These are phyloP conservation scores for Kokia cookei DNA, from an alignment of 441 rosid species.

Conservation along the genomic window DNA sequence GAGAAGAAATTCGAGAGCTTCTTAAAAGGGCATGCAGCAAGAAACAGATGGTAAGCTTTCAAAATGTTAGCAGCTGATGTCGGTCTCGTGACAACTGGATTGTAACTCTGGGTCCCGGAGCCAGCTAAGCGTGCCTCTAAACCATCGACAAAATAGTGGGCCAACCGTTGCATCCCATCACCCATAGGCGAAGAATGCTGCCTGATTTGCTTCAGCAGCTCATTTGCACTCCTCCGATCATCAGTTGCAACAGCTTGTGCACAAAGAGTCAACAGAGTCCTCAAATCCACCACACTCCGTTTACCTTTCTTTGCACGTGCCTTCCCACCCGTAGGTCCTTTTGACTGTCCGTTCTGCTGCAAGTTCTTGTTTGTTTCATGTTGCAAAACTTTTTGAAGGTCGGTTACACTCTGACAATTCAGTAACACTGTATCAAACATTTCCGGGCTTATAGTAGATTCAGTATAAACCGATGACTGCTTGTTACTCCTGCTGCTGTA, in stretches of 20 bases:
- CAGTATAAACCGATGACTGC: slow-evolving; percentile 28
- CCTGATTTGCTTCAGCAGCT: slow-evolving; percentile 37
- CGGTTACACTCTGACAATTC: slow-evolving; percentile 30
- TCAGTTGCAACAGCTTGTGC: slow-evolving; percentile 40
- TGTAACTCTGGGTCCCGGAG: slow-evolving; percentile 33
- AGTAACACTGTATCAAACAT: slow-evolving; percentile 56
- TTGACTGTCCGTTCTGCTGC: slow-evolving; percentile 19
- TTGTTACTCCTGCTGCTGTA: slow-evolving; percentile 30
- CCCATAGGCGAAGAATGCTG: slow-evolving; percentile 37
- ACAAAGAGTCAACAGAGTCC: slow-evolving; percentile 40
- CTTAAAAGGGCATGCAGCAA: slow-evolving; percentile 40
- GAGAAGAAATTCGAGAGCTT: slow-evolving; percentile 40
- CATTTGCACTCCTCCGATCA: slow-evolving; percentile 33
- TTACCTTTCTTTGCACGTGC: slow-evolving; percentile 30
- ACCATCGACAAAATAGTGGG: slow-evolving; percentile 39
- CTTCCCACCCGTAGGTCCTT: slow-evolving; percentile 24
- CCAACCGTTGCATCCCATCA: slow-evolving; percentile 50
- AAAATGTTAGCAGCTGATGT: slow-evolving; percentile 38
- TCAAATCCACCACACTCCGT: slow-evolving; percentile 35
- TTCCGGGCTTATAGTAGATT: slow-evolving; percentile 33
- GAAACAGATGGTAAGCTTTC: slow-evolving; percentile 39
- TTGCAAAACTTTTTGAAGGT: slow-evolving; percentile 43
- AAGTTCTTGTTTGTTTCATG: slow-evolving; percentile 20
- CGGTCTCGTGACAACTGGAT: slow-evolving; percentile 17
- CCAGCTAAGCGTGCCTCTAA: slow-evolving; percentile 47